Base-by-base conservation (phyloP, 2,329 filamentous ascomycete species). In the Ascochyta clinopodiicola region DNA sequence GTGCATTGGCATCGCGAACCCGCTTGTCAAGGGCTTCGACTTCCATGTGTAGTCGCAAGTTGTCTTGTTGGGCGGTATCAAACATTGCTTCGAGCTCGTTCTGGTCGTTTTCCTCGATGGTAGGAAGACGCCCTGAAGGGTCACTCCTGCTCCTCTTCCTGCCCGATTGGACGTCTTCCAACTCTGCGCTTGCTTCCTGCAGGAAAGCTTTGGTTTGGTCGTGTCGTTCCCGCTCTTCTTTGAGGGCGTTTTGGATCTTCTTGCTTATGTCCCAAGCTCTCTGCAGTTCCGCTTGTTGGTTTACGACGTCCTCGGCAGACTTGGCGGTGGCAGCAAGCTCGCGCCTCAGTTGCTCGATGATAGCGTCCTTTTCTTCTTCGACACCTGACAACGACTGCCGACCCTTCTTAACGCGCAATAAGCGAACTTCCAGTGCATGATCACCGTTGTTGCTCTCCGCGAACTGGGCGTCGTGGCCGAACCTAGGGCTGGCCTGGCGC, bases 31-130 rank as follows among this genome's bases (percentile, higher is more conserved):
- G 51, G 10, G 61, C 57, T 17, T 70, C 64, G 2, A 72, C 57
- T 29, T 75, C 65, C 1, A 60, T 45, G 39, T 74, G 68, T 1
- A 75, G 62, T 3, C 69, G 62, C 13, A 70, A 37, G 34, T 75
- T 75, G 43, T 75, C 71, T 49, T 72, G 62, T 34, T 75, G 72
- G 5, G 71, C 65, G 1, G 66, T 61, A 31, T 75, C 68, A 53
- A 75, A 74, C 69, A 74, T 74, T 6, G 67, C 64, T 40, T 73
- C 72, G 2, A 75, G 56, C 50, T 75, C 72, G 10, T 68, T 62
- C 42, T 67, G 66, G 36, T 74, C 69, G 36, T 69, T 66, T 25
- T 74, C 72, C 8, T 70, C 62, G 19, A 75, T 75, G 1, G 72
- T 75, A 1, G 70, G 67, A 7, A 75, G 54, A 19, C 67, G 59